phyloP scores from a whole-genome alignment of 1,139 yeast genomes.

The Entelexis sorbosivorans region DNA sequence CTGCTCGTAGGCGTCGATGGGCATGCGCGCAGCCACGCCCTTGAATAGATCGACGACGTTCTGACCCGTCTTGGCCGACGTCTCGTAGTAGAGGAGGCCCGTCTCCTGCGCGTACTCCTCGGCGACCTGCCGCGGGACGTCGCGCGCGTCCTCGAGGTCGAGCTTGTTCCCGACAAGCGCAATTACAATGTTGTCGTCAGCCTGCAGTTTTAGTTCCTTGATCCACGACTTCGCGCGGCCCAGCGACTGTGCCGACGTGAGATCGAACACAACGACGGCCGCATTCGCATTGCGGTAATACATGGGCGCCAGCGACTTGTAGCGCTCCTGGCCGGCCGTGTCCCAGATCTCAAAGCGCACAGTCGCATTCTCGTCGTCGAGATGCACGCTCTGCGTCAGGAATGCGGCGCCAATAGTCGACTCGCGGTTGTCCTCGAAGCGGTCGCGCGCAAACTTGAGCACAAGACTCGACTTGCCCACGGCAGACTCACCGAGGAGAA shows the following conservation, averaged over 20 bases:
- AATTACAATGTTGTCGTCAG: slow-evolving; percentile 69
- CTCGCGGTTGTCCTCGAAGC: slow-evolving; percentile 87
- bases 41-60: slow-evolving; percentile 73
- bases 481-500: slow-evolving; percentile 86
- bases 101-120: slow-evolving; percentile 57
- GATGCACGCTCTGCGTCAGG: slow-evolving; percentile 72
- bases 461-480: slow-evolving; percentile 89
- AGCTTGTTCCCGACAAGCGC: slow-evolving; percentile 75
- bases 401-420: slow-evolving; percentile 97
- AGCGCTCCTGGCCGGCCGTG: slow-evolving; percentile 89
- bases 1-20: slow-evolving; percentile 29
- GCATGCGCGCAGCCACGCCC: slow-evolving; percentile 50
- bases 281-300: slow-evolving; percentile 82
- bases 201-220: slow-evolving; percentile 85
- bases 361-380: slow-evolving; percentile 42
- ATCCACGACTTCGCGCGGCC: slow-evolving; percentile 93
- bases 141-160: slow-evolving; percentile 48
- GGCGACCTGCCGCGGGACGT: slow-evolving; percentile 46
- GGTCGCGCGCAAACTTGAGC: slow-evolving; percentile 84
- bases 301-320: slow-evolving; percentile 83
- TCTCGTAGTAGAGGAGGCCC: slow-evolving; percentile 73
- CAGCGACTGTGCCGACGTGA: slow-evolving; percentile 57
- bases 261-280: slow-evolving; percentile 73
- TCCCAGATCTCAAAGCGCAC: slow-evolving; percentile 47
- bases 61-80: slow-evolving; percentile 85